Conservation (phyloP, 176 grass and related monocot species). For the Thalia dealbata region DNA sequence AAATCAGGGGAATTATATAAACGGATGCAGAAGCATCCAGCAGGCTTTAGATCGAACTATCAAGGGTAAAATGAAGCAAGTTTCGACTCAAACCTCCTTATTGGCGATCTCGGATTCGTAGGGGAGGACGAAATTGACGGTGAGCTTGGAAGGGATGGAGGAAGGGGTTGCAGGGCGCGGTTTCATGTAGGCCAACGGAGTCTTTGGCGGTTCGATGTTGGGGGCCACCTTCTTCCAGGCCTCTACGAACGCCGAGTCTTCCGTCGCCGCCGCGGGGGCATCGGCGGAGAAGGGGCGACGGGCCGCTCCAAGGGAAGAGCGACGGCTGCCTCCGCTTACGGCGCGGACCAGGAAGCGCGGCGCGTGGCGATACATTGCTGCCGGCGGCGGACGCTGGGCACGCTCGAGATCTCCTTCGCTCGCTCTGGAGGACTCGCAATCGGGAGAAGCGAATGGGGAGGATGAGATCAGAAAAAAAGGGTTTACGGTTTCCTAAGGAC, state of each 20-base stretch:
- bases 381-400: not conserved
- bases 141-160: conserved; percentile 21
- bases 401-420: not conserved
- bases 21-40: not conserved
- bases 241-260: conserved; percentile 15
- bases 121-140: conserved; percentile 19
- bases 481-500: not conserved
- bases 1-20: not conserved
- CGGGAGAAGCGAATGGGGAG: not conserved
- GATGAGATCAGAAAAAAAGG: not conserved
- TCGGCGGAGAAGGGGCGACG: conserved; percentile 1
- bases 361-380: conserved; percentile 9
- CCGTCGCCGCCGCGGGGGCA: not conserved
- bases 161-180: not conserved
- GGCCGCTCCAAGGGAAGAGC: not conserved
- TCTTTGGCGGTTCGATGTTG: conserved; percentile 15
- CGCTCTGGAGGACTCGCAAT: too few relatives aligned
- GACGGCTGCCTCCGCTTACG: not conserved
- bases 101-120: conserved; percentile 19
- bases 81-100: conserved; percentile 1
- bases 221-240: conserved; percentile 20
- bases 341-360: not conserved
- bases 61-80: not conserved
- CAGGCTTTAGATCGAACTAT: not conserved
- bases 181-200: conserved; percentile 16